These are phyloP conservation scores for Pleoardoris graminearum DNA, from an alignment of 2,329 filamentous ascomycete species.

Conservation along the genomic window DNA sequence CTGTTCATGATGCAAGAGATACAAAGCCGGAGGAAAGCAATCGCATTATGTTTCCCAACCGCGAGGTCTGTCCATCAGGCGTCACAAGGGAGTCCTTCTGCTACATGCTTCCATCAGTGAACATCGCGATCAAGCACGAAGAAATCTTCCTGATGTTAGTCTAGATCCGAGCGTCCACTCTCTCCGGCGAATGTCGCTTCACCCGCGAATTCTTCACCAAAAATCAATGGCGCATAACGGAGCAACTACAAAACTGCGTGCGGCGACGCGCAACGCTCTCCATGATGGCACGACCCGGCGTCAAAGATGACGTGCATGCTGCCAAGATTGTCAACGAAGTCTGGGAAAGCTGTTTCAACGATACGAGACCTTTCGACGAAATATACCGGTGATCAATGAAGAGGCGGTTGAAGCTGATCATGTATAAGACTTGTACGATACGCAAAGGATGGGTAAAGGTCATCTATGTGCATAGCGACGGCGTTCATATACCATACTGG, in stretches of 20 bases:
- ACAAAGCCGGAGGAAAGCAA: constrained; percentile 6
- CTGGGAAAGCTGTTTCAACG: constrained; percentile 96
- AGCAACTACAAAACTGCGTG: constrained; percentile 94
- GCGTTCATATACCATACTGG: constrained; percentile 14
- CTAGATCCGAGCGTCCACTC: constrained; percentile 86
- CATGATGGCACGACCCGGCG: constrained; percentile 74
- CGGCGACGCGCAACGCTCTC: constrained; percentile 77
- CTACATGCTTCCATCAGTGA: neutral
- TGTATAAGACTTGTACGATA: constrained; percentile 6
- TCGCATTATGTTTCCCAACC: neutral
- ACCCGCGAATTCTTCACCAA: constrained; percentile 80
- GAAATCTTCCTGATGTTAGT: neutral
- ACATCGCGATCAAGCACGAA: neutral
- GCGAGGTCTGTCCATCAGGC: neutral
- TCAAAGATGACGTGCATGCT: constrained; percentile 85
- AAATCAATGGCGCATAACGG: constrained; percentile 84
- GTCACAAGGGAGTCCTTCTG: neutral
- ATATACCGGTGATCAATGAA: constrained; percentile 71
- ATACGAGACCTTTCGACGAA: constrained; percentile 95
- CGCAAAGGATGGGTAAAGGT: neutral
- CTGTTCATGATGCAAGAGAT: constrained; percentile 3
- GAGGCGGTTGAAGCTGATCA: neutral
- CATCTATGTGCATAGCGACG: constrained; percentile 20
- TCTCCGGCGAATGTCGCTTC: constrained; percentile 94
- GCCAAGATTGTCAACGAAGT: constrained; percentile 90